phyloP scores from a whole-genome alignment of 306 rosid species.

The Argentina anserina region DNA sequence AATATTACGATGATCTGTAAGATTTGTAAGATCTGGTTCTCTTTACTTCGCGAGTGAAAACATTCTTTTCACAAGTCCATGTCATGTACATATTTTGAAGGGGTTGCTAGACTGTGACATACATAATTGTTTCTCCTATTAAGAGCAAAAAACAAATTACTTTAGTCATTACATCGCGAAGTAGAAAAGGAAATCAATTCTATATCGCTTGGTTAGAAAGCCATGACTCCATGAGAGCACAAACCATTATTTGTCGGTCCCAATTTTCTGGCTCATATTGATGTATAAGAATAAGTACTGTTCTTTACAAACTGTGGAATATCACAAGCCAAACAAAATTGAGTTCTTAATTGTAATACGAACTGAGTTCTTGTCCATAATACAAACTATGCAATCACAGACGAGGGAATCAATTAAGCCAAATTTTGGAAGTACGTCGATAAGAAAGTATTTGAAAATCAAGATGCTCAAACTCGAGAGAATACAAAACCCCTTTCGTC shows the following conservation, averaged over 20 bases:
- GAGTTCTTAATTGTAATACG: no score
- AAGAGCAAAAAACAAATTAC: not conserved
- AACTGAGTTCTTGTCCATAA: no score
- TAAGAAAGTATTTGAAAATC: not conserved
- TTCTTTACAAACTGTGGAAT: not conserved
- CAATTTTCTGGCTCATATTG: not conserved
- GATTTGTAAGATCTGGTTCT: constrained; percentile 10
- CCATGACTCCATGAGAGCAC: not conserved
- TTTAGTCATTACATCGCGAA: not conserved
- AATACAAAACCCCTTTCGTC: not conserved
- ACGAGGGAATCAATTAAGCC: not conserved
- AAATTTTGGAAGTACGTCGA: not conserved
- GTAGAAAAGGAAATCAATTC: not conserved
- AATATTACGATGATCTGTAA: not conserved
- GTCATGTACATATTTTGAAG: not conserved
- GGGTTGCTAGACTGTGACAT: not conserved
- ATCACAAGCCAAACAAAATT: not conserved
- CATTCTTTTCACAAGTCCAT: not conserved
- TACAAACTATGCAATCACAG: not conserved
- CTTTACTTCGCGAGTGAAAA: constrained; percentile 1
- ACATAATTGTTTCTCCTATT: not conserved
- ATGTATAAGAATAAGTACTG: not conserved
- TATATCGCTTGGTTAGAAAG: not conserved
- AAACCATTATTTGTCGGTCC: not conserved
- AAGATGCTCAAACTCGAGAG: not conserved